These are phyloP conservation scores for Firmiana major DNA, from an alignment of 345 rosid genomes.

Conservation along the genomic window DNA sequence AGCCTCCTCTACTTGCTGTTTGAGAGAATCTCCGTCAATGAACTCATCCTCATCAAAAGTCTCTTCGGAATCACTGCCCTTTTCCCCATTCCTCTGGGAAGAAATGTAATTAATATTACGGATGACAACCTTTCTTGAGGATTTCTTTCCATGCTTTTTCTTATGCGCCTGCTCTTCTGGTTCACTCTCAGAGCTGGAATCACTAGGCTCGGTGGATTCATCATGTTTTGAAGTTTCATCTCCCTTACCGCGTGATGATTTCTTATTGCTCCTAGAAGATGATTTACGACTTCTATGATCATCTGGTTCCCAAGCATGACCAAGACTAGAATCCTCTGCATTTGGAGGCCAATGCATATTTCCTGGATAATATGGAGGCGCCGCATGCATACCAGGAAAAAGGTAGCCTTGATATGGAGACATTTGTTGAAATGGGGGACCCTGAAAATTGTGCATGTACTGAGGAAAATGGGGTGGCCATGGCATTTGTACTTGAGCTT, in stretches of 20 bases:
- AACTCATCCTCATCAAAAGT: constrained; percentile 60
- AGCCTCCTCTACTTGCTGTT: constrained; percentile 82
- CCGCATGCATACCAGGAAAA: constrained; percentile 70
- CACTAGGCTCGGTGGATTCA: constrained; percentile 48
- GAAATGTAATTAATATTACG: constrained; percentile 95
- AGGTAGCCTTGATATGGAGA: constrained; percentile 62
- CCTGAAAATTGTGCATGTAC: constrained; percentile 80
- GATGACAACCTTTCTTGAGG: constrained; percentile 85
- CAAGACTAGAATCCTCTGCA: constrained; percentile 41
- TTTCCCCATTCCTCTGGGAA: constrained; percentile 68
- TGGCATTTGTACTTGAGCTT: constrained; percentile 51
- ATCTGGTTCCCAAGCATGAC: constrained; percentile 42
- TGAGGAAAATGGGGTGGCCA: constrained; percentile 81
- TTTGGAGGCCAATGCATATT: constrained; percentile 76
- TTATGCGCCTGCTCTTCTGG: constrained; percentile 35
- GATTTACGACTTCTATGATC: constrained; percentile 39
- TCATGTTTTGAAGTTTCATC: constrained; percentile 45
- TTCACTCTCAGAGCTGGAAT: constrained; percentile 44
- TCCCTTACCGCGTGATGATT: constrained; percentile 37
- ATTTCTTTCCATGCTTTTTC: constrained; percentile 64
- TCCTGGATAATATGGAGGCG: constrained; percentile 72
- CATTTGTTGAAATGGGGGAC: constrained; percentile 54
- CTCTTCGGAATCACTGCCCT: constrained; percentile 46
- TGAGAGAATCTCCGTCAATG: constrained; percentile 63
- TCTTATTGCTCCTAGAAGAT: constrained; percentile 59